Conservation (phyloP, 2,329 filamentous ascomycete species). For the Aschersonia sp. region DNA sequence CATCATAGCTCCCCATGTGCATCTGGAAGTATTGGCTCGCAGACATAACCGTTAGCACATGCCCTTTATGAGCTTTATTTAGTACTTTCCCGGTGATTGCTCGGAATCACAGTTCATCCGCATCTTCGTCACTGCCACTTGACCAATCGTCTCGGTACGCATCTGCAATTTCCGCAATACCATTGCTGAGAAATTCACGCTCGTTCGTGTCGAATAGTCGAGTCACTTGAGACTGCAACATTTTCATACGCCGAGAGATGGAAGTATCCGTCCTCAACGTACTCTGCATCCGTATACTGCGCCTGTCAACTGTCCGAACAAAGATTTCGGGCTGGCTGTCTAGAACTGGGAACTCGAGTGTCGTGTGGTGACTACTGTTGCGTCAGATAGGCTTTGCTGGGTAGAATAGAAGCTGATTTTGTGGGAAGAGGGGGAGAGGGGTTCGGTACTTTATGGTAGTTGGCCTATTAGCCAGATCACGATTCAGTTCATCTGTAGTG, state of each 20-base stretch:
- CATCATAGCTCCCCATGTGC: no score
- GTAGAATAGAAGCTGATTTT: no score
- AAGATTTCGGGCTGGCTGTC: conserved; percentile 78
- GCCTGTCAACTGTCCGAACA: conserved; percentile 21
- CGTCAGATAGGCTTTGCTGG: background rate
- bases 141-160: conserved; percentile 83
- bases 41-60: no score
- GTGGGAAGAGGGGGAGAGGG: background rate
- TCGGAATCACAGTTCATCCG: conserved; percentile 34
- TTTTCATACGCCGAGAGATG: conserved; percentile 54
- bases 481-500: conserved; percentile 4
- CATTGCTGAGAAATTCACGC: conserved; percentile 68
- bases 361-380: conserved; percentile 3
- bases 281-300: conserved; percentile 29
- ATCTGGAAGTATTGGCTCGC: no score
- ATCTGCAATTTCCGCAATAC: conserved; percentile 68
- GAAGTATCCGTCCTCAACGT: conserved; percentile 61
- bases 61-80: no score
- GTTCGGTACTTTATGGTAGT: conserved; percentile 13
- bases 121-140: conserved; percentile 57
- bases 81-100: no score
- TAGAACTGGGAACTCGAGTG: conserved; percentile 42
- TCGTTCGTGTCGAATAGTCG: conserved; percentile 60
- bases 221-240: conserved; percentile 47
- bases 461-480: conserved; percentile 12